Conservation (phyloP, 495 filamentous ascomycete genomes). For the Aspergillus nidulans region DNA sequence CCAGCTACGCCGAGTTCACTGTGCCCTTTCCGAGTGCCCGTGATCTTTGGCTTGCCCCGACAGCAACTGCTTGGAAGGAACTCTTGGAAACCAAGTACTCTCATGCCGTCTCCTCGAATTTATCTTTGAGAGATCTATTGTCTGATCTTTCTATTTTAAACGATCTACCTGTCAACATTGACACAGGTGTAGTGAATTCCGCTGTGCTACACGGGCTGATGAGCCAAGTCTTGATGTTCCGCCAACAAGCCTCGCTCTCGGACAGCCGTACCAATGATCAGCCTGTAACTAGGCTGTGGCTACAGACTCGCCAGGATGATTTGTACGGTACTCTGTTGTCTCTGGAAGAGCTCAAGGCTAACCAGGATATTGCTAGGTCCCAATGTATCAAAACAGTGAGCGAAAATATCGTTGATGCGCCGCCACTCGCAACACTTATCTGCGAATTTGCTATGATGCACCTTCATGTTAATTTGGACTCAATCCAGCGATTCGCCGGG, state of each 20-base stretch:
- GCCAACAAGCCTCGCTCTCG: slow-evolving; percentile 21
- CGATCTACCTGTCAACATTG: slow-evolving; percentile 25
- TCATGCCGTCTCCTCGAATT: neutral
- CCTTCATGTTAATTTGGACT: slow-evolving; percentile 54
- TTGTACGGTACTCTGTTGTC: slow-evolving; percentile 6
- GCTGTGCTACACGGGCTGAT: slow-evolving; percentile 34
- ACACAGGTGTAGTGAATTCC: slow-evolving; percentile 41
- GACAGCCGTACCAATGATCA: slow-evolving; percentile 5
- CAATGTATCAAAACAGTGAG: neutral
- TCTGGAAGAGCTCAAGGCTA: neutral
- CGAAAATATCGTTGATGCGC: neutral
- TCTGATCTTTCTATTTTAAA: neutral
- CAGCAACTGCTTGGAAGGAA: slow-evolving; percentile 49
- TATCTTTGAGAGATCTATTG: neutral
- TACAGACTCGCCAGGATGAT: slow-evolving; percentile 27
- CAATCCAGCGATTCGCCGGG: slow-evolving; percentile 57
- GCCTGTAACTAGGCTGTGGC: slow-evolving; percentile 20
- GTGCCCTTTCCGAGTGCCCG: slow-evolving; percentile 51
- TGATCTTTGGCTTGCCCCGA: slow-evolving; percentile 50
- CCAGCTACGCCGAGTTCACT: slow-evolving; percentile 57
- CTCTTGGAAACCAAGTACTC: slow-evolving; percentile 17
- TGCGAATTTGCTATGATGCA: slow-evolving; percentile 52
- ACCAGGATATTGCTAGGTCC: neutral
- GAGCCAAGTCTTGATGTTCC: slow-evolving; percentile 23
- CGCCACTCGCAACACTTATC: slow-evolving; percentile 30